phyloP scores from a whole-genome alignment of 1,284 basidiomycete genomes.

The Farysia itapuensis region DNA sequence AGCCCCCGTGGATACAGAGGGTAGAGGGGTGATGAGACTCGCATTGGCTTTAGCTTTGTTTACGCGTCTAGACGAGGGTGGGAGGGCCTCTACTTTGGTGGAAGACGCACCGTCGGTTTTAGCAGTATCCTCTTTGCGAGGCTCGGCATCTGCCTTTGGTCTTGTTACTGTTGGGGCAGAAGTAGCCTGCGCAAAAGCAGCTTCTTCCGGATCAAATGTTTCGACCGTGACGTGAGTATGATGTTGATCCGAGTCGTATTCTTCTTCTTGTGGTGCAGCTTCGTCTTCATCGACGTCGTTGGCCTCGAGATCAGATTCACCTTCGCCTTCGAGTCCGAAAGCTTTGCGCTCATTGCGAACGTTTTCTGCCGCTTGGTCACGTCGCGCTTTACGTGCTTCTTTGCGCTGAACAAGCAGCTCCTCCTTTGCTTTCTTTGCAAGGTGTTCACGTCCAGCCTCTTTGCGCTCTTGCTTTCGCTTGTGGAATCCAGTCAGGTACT shows the following conservation, averaged over 20 bases:
- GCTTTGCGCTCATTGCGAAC: conserved; percentile 44
- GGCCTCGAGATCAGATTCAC: conserved; percentile 38
- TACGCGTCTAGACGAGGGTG: conserved; percentile 40
- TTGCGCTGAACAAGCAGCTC: conserved; percentile 29
- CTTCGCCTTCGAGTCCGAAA: conserved; percentile 39
- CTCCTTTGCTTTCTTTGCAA: conserved; percentile 41
- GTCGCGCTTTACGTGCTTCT: conserved; percentile 37
- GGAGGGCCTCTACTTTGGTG: conserved; percentile 34
- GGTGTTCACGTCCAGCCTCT: conserved; percentile 44
- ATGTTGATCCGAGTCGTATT: conserved; percentile 38
- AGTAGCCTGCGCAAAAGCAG: conserved; percentile 21
- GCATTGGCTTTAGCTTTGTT: conserved; percentile 48
- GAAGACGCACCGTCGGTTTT: conserved; percentile 20
- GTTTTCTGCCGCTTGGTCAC: conserved; percentile 50
- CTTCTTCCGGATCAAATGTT: conserved; percentile 37
- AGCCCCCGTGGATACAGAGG: not conserved
- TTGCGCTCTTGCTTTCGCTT: conserved; percentile 56
- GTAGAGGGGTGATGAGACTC: conserved; percentile 19
- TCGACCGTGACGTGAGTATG: conserved; percentile 39
- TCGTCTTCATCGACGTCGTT: conserved; percentile 12
- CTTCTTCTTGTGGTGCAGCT: conserved; percentile 17
- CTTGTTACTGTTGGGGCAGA: not conserved
- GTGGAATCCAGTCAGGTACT: conserved; percentile 56
- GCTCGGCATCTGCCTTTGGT: not conserved
- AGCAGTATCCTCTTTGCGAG: conserved; percentile 3